Conservation (phyloP, 2,329 filamentous ascomycete genomes). For the Cladosporium sp. region DNA sequence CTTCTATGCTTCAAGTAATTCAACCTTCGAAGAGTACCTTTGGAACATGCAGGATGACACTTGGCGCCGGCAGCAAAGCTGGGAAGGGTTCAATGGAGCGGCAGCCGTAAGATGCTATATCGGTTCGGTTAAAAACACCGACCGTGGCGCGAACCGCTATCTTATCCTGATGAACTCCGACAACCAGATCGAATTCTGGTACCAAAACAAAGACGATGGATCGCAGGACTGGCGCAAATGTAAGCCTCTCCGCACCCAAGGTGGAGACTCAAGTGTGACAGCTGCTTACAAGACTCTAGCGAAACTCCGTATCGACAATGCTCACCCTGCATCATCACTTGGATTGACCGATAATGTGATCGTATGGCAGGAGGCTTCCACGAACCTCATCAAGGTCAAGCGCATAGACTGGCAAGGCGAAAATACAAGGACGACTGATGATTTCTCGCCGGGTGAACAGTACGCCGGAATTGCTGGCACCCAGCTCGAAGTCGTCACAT, state of each 20-base stretch:
- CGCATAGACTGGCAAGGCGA: not conserved
- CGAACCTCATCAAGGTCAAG: not conserved
- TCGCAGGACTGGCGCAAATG: not conserved
- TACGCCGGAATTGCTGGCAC: not conserved
- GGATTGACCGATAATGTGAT: not conserved
- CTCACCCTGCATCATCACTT: not conserved
- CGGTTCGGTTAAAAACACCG: not conserved
- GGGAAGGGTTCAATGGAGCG: not conserved
- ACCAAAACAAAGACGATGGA: not conserved
- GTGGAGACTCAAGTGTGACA: not conserved
- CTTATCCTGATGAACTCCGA: not conserved
- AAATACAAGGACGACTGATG: not conserved
- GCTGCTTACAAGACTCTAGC: not conserved
- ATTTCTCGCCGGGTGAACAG: not conserved
- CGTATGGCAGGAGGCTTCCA: not conserved
- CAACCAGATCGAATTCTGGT: conserved; percentile 1
- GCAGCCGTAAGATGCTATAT: not conserved
- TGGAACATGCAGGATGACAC: not conserved
- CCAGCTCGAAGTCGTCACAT: not conserved
- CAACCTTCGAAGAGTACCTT: not conserved
- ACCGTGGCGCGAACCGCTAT: not conserved
- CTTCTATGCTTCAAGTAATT: not conserved
- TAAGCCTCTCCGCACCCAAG: not conserved
- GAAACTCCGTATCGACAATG: not conserved
- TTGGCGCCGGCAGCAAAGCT: not conserved